These are phyloP conservation scores for Bacterosira constricta DNA, from an alignment of 108 stramenopile genomes.

Conservation along the genomic window DNA sequence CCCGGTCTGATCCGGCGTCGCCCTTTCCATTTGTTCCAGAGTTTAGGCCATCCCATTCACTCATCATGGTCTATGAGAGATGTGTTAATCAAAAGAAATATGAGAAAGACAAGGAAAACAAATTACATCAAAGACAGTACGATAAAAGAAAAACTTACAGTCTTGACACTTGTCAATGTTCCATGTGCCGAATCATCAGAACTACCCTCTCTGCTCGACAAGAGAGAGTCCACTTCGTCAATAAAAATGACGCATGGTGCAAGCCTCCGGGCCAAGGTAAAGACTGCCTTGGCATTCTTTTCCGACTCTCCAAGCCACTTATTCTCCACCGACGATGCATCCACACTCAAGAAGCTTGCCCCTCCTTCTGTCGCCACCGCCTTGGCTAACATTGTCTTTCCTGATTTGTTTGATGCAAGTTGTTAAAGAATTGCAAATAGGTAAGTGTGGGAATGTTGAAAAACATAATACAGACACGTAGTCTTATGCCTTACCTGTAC, in stretches of 20 bases:
- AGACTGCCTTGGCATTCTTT: constrained; percentile 99
- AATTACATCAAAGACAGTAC: background rate
- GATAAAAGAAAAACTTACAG: constrained; percentile 47
- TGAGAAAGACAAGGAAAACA: background rate
- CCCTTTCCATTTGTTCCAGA: constrained; percentile 90
- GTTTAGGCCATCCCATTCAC: constrained; percentile 97
- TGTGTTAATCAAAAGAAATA: background rate
- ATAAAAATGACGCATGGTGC: constrained; percentile 97
- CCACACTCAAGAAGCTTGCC: constrained; percentile 94
- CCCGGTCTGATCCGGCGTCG: constrained; percentile 76
- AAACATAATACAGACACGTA: no score
- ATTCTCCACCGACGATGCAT: constrained; percentile 96
- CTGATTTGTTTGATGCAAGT: no score
- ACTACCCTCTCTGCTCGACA: constrained; percentile 89
- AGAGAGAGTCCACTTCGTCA: constrained; percentile 95
- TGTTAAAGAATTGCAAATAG: no score
- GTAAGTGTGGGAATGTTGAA: constrained; percentile 62
- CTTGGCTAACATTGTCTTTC: constrained; percentile 95
- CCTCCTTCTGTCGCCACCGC: constrained; percentile 99
- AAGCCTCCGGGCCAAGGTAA: constrained; percentile 94
- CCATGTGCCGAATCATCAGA: constrained; percentile 96
- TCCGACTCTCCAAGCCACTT: constrained; percentile 99
- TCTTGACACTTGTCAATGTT: constrained; percentile 97
- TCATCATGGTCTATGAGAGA: constrained; percentile 78
- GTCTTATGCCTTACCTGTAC: constrained; percentile 50